Percentiles rank a stretch among this genome's conserved stretches.
Conservation (phyloP, 2,329 filamentous ascomycete species). For the Fusarium buharicum region DNA sequence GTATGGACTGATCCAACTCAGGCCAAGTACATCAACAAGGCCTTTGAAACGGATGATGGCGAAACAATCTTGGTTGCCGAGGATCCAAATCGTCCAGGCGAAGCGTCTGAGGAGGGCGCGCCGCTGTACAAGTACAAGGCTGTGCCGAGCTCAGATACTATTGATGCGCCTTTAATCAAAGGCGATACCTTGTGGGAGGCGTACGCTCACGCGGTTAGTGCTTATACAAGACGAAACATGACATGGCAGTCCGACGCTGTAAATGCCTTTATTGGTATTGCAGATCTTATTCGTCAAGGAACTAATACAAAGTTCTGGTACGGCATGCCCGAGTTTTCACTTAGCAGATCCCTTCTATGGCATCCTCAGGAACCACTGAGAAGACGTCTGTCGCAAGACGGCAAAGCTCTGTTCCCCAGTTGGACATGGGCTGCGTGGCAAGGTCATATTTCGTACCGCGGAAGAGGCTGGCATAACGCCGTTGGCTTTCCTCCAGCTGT, state of each 20-base stretch:
- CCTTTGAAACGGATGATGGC: slow-evolving; percentile 9
- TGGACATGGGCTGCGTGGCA: slow-evolving; percentile 31
- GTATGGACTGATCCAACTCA: slow-evolving; percentile 25
- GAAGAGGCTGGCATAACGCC: slow-evolving; percentile 19
- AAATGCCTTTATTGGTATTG: slow-evolving; percentile 27
- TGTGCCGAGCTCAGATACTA: slow-evolving; percentile 3
- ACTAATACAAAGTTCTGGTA: slow-evolving; percentile 30
- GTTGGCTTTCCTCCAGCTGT: not conserved
- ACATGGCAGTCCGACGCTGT: slow-evolving; percentile 24
- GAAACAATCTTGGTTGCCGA: slow-evolving; percentile 15
- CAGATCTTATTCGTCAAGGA: slow-evolving; percentile 14
- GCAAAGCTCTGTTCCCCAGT: slow-evolving; percentile 8
- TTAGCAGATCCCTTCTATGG: slow-evolving; percentile 14
- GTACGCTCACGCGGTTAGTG: slow-evolving; percentile 14
- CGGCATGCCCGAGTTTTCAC: slow-evolving; percentile 18
- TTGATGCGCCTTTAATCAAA: slow-evolving; percentile 11
- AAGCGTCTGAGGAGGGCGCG: not conserved
- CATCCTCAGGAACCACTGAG: slow-evolving; percentile 7
- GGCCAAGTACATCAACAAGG: slow-evolving; percentile 6
- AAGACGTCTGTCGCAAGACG: slow-evolving; percentile 5
- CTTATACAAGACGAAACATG: slow-evolving; percentile 24
- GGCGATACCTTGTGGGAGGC: slow-evolving; percentile 12
- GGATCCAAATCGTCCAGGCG: slow-evolving; percentile 2
- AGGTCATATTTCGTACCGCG: slow-evolving; percentile 14
- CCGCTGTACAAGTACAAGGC: slow-evolving; percentile 12